phyloP scores from a whole-genome alignment of 2,329 filamentous ascomycete species.

The Myrmaecium sp. region DNA sequence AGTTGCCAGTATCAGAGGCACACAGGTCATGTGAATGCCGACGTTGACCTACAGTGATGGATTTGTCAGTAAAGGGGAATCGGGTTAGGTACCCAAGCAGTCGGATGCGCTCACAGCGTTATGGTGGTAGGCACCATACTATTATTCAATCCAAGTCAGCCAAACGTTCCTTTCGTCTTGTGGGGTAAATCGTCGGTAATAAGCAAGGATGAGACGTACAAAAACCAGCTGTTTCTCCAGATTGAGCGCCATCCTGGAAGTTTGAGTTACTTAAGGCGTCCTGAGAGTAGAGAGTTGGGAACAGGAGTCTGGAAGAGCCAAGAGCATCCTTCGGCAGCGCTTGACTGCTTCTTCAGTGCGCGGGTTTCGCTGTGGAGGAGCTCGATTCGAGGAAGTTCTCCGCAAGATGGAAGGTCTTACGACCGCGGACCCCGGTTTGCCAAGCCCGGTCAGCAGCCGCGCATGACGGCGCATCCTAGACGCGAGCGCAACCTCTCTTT shows the following conservation, averaged over 20 bases:
- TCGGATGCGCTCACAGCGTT: conserved; percentile 36
- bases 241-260: conserved; percentile 46
- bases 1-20: conserved; percentile 58
- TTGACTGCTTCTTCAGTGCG: too few relatives aligned
- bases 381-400: too few relatives aligned
- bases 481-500: too few relatives aligned
- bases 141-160: conserved; percentile 6
- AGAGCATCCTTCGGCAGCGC: conserved; percentile 1
- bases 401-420: too few relatives aligned
- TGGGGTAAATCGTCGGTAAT: background rate
- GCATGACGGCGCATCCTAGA: too few relatives aligned
- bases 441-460: too few relatives aligned
- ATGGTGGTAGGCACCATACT: conserved; percentile 78
- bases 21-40: conserved; percentile 62
- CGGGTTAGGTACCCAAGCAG: conserved; percentile 6
- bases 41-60: conserved; percentile 44
- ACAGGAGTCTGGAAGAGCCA: conserved; percentile 3
- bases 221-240: conserved; percentile 70
- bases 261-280: background rate
- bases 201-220: conserved; percentile 35
- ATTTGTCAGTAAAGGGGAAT: conserved; percentile 10
- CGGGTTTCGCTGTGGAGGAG: too few relatives aligned
- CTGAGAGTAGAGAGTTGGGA: conserved; percentile 2
- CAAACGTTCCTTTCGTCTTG: conserved; percentile 1
- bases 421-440: too few relatives aligned